Conservation (phyloP, 208 protist species). For the Leishmania arabica region DNA sequence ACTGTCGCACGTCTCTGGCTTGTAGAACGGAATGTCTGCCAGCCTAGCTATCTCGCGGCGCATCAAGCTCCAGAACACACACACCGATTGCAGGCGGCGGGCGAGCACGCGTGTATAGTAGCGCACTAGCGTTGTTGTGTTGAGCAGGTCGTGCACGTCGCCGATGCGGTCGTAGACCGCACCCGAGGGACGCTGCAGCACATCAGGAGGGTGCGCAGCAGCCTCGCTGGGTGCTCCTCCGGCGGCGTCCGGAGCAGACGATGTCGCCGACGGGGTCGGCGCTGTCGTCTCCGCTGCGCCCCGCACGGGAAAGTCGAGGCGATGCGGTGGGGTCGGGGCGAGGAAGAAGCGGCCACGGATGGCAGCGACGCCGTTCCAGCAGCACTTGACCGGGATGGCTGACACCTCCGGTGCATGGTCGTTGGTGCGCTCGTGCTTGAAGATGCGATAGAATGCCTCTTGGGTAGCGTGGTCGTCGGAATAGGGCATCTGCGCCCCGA, state of each 20-base stretch:
- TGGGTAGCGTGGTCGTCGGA: conserved; percentile 46
- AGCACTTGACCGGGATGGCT: conserved; percentile 72
- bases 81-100: conserved; percentile 22
- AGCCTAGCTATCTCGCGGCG: conserved; percentile 14
- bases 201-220: neutral
- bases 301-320: neutral
- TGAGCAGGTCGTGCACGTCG: conserved; percentile 4
- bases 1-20: conserved; percentile 15
- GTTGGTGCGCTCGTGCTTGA: conserved; percentile 7
- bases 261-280: neutral
- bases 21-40: conserved; percentile 17
- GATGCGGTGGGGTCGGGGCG: conserved; percentile 15
- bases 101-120: conserved; percentile 27
- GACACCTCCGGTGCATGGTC: neutral
- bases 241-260: neutral
- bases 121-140: neutral
- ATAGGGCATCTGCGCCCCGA: conserved; percentile 54
- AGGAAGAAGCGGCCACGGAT: conserved; percentile 74
- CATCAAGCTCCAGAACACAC: conserved; percentile 14
- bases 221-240: neutral
- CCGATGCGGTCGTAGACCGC: conserved; percentile 31
- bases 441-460: conserved; percentile 40
- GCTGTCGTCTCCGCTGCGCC: neutral
- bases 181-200: conserved; percentile 19
- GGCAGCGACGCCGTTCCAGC: conserved; percentile 79